Percentiles rank a stretch among this genome's conserved stretches.
Conservation (phyloP, 2,329 filamentous ascomycete genomes). For the Botrytis galanthina region DNA sequence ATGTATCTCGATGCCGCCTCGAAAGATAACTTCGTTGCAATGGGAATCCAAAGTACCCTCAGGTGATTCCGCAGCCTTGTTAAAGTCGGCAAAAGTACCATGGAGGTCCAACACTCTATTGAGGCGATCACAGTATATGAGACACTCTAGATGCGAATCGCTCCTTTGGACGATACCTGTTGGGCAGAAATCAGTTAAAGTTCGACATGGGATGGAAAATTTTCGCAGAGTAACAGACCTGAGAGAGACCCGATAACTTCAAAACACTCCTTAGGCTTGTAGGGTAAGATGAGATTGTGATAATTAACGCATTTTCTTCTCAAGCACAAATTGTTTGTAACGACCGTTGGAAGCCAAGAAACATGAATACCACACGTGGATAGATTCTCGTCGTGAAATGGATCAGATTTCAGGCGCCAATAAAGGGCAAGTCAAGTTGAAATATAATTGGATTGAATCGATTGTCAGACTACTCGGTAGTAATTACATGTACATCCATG, state of each 20-base stretch:
- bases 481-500: background rate
- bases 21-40: background rate
- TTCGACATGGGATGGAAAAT: background rate
- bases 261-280: background rate
- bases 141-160: background rate
- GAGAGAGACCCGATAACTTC: conserved; percentile 4
- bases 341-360: conserved; percentile 2
- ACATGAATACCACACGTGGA: background rate
- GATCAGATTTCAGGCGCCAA: background rate
- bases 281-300: background rate
- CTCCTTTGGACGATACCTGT: background rate
- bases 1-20: background rate
- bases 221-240: conserved; percentile 11
- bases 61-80: background rate
- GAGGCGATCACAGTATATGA: background rate
- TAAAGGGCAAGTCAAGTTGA: background rate
- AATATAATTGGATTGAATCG: background rate
- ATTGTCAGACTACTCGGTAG: background rate
- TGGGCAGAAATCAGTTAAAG: conserved; percentile 4
- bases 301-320: background rate
- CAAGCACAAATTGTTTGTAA: background rate
- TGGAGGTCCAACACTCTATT: background rate
- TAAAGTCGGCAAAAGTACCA: background rate
- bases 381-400: background rate
- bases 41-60: background rate